phyloP scores from a whole-genome alignment of 1,284 basidiomycete genomes.

The Ceraceosorus guamensis region DNA sequence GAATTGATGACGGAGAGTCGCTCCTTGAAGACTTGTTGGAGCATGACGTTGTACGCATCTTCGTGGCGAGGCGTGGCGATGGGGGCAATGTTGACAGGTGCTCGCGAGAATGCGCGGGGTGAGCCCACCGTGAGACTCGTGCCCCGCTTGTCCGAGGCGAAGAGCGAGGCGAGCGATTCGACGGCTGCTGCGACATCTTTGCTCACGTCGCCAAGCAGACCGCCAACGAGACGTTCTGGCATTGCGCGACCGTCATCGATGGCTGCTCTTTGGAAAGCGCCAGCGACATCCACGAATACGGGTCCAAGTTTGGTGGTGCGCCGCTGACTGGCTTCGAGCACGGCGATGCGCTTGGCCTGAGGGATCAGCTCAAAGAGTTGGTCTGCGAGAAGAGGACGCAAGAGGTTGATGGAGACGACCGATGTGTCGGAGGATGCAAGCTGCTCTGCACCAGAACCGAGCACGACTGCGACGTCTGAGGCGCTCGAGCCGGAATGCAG shows the following conservation, averaged over 20 bases:
- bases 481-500: conserved; percentile 27
- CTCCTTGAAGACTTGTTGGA: conserved; percentile 72
- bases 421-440: conserved; percentile 52
- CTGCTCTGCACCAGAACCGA: conserved; percentile 31
- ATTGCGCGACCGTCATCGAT: conserved; percentile 49
- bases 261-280: conserved; percentile 60
- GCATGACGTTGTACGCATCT: conserved; percentile 79
- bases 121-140: neutral
- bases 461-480: conserved; percentile 33
- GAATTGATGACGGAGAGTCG: conserved; percentile 74
- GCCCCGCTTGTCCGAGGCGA: neutral
- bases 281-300: conserved; percentile 73
- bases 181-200: neutral
- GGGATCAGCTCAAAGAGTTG: conserved; percentile 64
- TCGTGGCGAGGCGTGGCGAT: conserved; percentile 70
- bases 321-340: conserved; percentile 70
- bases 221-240: neutral
- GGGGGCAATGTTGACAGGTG: conserved; percentile 8
- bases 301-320: conserved; percentile 82
- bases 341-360: conserved; percentile 60
- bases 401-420: conserved; percentile 64
- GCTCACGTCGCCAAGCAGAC: neutral
- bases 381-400: conserved; percentile 66
- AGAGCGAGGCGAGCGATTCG: neutral
- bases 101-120: neutral